Conservation (phyloP, 495 filamentous ascomycete genomes). For the Alectoria sarmentosa region DNA sequence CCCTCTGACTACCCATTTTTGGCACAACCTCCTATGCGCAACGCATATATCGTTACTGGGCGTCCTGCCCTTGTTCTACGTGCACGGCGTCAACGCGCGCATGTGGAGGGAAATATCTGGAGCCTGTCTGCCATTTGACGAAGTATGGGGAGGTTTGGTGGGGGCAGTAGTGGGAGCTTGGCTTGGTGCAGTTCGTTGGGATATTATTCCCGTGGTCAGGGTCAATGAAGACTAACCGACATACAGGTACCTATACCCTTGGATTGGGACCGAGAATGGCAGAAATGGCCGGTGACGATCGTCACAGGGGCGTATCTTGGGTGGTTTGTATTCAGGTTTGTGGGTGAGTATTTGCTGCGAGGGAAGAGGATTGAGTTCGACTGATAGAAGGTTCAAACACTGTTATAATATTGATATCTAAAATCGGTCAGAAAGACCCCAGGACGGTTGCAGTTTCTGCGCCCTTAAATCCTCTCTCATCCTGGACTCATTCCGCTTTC, state of each 20-base stretch:
- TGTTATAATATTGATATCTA: neutral
- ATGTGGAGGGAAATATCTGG: conserved; percentile 68
- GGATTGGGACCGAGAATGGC: conserved; percentile 95
- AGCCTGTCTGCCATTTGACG: conserved; percentile 37
- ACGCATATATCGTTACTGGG: conserved; percentile 73
- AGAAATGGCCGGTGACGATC: conserved; percentile 94
- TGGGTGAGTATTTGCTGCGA: conserved; percentile 50
- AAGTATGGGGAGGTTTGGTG: conserved; percentile 38
- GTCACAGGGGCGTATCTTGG: conserved; percentile 64
- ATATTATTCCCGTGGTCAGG: neutral
- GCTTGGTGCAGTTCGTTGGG: conserved; percentile 50
- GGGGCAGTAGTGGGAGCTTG: conserved; percentile 51
- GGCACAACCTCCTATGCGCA: conserved; percentile 70
- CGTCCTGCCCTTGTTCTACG: conserved; percentile 69
- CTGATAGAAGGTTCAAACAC: neutral
- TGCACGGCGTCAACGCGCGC: conserved; percentile 65
- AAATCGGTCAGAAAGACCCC: neutral
- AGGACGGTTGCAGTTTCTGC: neutral
- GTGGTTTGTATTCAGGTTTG: conserved; percentile 52
- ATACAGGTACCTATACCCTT: conserved; percentile 80
- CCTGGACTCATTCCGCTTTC: neutral
- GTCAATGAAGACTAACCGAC: conserved; percentile 19
- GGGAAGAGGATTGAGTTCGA: conserved; percentile 59
- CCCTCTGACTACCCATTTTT: conserved; percentile 73
- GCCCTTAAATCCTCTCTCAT: neutral